Evolutionary conservation across 2,329 filamentous ascomycete genomes (phyloP).

Genomic region (Fusarium xylarioides): DNA sequence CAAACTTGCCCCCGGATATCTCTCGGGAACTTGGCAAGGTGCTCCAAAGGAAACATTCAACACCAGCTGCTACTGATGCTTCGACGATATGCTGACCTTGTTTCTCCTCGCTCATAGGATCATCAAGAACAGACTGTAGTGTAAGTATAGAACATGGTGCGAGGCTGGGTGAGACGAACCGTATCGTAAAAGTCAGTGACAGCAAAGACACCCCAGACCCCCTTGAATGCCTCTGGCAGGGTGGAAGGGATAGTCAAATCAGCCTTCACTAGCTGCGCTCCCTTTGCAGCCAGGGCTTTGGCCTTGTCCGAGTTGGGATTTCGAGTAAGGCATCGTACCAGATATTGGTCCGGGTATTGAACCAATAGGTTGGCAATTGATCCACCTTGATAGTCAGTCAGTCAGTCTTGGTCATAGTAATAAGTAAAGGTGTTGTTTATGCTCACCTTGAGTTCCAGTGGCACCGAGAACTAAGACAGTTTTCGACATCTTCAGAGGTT

Average conservation of each 20-base stretch:
- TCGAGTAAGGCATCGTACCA: slow-evolving; percentile 16
- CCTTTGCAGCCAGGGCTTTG: slow-evolving; percentile 6
- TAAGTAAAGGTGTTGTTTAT: no score
- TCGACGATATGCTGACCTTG: slow-evolving; percentile 24
- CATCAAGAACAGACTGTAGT: slow-evolving; percentile 13
- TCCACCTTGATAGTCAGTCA: not conserved
- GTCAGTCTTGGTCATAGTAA: not conserved
- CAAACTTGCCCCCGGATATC: slow-evolving; percentile 24
- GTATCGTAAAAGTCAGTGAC: slow-evolving; percentile 28
- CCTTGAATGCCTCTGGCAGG: slow-evolving; percentile 10
- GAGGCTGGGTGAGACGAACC: not conserved
- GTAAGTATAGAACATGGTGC: not conserved
- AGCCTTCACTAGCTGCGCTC: slow-evolving; percentile 15
- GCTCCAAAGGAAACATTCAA: slow-evolving; percentile 24
- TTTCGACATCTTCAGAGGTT: not conserved
- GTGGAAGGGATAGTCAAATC: slow-evolving; percentile 22
- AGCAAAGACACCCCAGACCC: slow-evolving; percentile 20
- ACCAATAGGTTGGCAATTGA: slow-evolving; percentile 21
- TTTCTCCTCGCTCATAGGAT: slow-evolving; percentile 27
- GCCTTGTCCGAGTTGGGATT: slow-evolving; percentile 21
- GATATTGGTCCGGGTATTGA: slow-evolving; percentile 17
- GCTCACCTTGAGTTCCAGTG: slow-evolving; percentile 23
- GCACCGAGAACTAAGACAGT: slow-evolving; percentile 22
- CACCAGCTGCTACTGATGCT: slow-evolving; percentile 13
- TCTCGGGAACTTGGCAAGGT: slow-evolving; percentile 20